A percentile compares a stretch with the other conserved stretches of the same genome.
phyloP scores from a whole-genome alignment of 2,329 filamentous ascomycete genomes.

The Rhynchosporium secalis region DNA sequence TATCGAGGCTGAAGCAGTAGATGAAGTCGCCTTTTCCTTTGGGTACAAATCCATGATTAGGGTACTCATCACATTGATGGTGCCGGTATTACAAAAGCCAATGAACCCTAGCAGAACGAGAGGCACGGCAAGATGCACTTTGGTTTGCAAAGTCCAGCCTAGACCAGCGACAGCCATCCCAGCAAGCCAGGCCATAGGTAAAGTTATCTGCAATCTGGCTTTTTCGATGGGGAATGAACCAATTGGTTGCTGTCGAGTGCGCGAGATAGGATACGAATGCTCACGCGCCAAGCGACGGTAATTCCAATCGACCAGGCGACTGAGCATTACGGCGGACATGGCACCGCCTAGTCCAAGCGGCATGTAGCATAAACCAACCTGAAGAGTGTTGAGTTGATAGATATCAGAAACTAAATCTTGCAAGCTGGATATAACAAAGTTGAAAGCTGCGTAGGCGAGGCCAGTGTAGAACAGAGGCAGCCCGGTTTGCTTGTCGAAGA shows the following conservation, averaged over 20 bases:
- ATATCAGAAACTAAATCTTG: slow-evolving; percentile 43
- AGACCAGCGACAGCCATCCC: slow-evolving; percentile 12
- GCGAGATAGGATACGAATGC: slow-evolving; percentile 58
- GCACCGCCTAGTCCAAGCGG: slow-evolving; percentile 50
- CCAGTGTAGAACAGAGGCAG: slow-evolving; percentile 44
- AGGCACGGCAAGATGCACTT: slow-evolving; percentile 47
- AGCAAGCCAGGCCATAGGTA: slow-evolving; percentile 51
- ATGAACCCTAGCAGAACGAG: slow-evolving; percentile 44
- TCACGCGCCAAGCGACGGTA: slow-evolving; percentile 64
- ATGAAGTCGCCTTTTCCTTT: slow-evolving; percentile 40
- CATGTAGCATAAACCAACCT: slow-evolving; percentile 30
- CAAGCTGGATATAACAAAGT: slow-evolving; percentile 50
- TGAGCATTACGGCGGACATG: slow-evolving; percentile 50
- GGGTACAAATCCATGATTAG: slow-evolving; percentile 56
- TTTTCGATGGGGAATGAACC: slow-evolving; percentile 37
- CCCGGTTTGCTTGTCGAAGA: too few species aligned
- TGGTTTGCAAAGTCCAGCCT: slow-evolving; percentile 40
- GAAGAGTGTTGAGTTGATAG: slow-evolving; percentile 28
- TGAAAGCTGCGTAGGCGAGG: slow-evolving; percentile 54
- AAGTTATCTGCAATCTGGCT: slow-evolving; percentile 51
- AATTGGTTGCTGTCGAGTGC: slow-evolving; percentile 46
- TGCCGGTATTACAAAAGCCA: too few species aligned
- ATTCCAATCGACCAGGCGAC: slow-evolving; percentile 60
- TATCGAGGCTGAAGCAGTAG: slow-evolving; percentile 56
- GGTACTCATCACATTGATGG: slow-evolving; percentile 41